These are phyloP conservation scores for Jamesozyma lodderae DNA, from an alignment of 805 yeast genomes.

Conservation along the genomic window DNA sequence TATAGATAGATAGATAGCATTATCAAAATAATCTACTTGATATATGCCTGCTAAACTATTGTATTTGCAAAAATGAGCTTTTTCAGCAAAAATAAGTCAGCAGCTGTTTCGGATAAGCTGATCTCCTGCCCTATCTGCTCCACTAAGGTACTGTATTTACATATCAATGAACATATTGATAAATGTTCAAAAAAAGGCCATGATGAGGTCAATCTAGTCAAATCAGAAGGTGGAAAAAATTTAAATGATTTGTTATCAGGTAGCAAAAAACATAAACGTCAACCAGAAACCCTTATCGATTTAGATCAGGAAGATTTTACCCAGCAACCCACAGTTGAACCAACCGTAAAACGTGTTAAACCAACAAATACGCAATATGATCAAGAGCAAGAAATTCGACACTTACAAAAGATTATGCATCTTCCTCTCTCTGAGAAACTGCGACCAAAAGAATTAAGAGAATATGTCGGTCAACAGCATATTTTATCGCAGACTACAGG, in stretches of 20 bases:
- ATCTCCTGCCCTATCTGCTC: constrained; percentile 29
- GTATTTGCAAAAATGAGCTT: constrained; percentile 1
- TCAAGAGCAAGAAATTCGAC: constrained; percentile 15
- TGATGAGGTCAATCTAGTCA: background rate
- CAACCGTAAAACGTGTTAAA: no score
- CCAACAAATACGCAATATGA: constrained; percentile 3
- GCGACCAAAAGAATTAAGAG: constrained; percentile 64
- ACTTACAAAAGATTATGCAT: constrained; percentile 24
- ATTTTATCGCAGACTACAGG: constrained; percentile 55
- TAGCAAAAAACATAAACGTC: background rate
- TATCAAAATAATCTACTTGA: no score
- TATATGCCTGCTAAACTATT: no score
- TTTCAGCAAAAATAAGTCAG: background rate
- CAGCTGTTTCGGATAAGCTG: constrained; percentile 13
- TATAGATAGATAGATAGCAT: no score
- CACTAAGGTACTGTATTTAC: constrained; percentile 17
- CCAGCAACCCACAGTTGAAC: background rate
- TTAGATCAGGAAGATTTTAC: constrained; percentile 3
- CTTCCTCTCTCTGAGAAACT: constrained; percentile 64
- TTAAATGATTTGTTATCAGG: constrained; percentile 1
- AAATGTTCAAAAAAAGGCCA: constrained; percentile 13
- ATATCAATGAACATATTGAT: constrained; percentile 27
- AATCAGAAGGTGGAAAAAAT: background rate
- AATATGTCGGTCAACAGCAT: constrained; percentile 81
- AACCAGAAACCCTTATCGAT: constrained; percentile 1